Evolutionary conservation across 768 basidiomycete genomes (phyloP).

Genomic region (Lactarius tabidus): DNA sequence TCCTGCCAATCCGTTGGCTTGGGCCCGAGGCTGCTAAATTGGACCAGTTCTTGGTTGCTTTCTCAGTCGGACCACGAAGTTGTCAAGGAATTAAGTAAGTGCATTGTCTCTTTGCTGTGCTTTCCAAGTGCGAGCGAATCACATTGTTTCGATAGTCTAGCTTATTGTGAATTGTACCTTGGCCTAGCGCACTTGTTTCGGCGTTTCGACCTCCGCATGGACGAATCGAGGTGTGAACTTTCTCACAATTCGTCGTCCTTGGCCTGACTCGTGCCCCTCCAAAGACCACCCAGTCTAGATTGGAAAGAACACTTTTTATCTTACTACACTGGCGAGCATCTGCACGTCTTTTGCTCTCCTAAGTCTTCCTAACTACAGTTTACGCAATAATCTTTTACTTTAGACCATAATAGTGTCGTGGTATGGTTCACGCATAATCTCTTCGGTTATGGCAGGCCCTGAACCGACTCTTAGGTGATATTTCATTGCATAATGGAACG

Average conservation of each 20-base stretch:
- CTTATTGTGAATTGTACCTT: conserved; percentile 9
- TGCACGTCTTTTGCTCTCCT: conserved; percentile 7
- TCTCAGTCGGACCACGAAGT: background rate
- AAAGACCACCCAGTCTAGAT: background rate
- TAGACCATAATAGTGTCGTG: background rate
- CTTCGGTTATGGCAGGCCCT: background rate
- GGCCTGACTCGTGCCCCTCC: background rate
- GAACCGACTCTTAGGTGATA: background rate
- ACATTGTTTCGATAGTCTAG: background rate
- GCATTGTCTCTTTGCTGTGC: background rate
- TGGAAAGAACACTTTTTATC: conserved; percentile 8
- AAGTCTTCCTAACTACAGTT: background rate
- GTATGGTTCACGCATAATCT: background rate
- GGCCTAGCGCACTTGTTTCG: conserved; percentile 8
- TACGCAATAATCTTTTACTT: too few relatives aligned
- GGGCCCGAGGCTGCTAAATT: background rate
- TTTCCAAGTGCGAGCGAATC: background rate
- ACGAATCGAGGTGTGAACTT: background rate
- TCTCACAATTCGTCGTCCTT: background rate
- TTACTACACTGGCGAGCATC: conserved; percentile 8
- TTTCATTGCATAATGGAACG: background rate
- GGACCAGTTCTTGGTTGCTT: conserved; percentile 3
- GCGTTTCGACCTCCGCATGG: conserved; percentile 8
- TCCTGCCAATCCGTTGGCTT: background rate
- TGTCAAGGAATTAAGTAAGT: background rate